Evolutionary conservation across 331 rosid genomes (phyloP), one percentile per base, ranked within the genome.

Genomic region (Erythrophleum ivorense): DNA sequence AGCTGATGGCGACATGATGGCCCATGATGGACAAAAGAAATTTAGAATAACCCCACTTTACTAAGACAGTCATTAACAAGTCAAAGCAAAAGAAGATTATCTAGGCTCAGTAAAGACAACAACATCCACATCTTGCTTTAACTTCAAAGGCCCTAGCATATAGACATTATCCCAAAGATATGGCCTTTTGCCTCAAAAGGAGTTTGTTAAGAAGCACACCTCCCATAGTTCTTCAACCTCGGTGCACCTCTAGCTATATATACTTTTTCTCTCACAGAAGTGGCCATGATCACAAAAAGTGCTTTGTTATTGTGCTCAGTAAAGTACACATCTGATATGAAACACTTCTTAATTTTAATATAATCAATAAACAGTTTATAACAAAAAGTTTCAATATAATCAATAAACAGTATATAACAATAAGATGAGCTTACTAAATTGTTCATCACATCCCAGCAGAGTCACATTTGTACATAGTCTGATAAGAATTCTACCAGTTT

Each of bases 41-140:
- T 76, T 68, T 29, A 70, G 49, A 86, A 82, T 79, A 82, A 18
- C 82, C 78, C 80, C 78, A 64, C 89, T 82, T 86, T 82, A 76
- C 70, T 53, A 18, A 13, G 79, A 79, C 80, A 69, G 70, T 79
- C 64, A 82, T 76, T 29, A 55, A 75, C 18, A 65, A 64, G 78
- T 73, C 81, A 73, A 76, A 78, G 29, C 79, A 71, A 71, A 80
- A 71, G 40, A 14, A 58, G 75, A 73, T 71, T 77, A 83, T 72
- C 24, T 70, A 65, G 67, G 76, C 78, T 72, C 57, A 38, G 52
- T 43, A 48, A 43, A n/a, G 82, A 75, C 80, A 81, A 72, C 41
- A 82, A 75, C 81, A 85, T 78, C 76, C 73, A 82, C 88, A 65
- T 80, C 80, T 15, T 46, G 55, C 77, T 58, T 75, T 76, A 73